Evolutionary conservation across 2,329 filamentous ascomycete genomes (phyloP), one percentile per base, ranked within the genome.

Genomic region (Hirsutella thompsonii): DNA sequence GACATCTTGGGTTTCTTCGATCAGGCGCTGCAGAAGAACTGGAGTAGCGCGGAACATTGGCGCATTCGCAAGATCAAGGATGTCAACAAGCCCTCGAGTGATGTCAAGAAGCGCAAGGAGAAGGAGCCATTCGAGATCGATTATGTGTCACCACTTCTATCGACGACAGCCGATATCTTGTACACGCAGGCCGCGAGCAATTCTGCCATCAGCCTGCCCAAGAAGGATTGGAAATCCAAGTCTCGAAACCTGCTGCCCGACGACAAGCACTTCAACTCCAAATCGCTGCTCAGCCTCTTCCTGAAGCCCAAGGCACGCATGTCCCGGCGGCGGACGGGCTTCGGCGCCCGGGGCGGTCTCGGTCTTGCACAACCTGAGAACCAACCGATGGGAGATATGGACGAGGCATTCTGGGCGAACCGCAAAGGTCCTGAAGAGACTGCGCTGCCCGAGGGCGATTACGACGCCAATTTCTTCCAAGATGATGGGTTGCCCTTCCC

Each of bases 1-100:
- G 90, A 94, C 53, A 94, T 98, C 43, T 72, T 98, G n/a, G 83
- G 85, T 55, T 98, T 96, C 65, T 98, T 98, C 56, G 92, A 98
- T 59, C 87, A 94, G 55, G 89, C 90, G 2, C 66, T 96, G 35
- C 86, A 92, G 57, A 96, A 94, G 72, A 95, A 95, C 55, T 98
- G 92, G 90, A 82, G 83, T 5, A 93, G 88, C 38, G 90, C 92
- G n/a, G 92, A 96, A 59, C 92, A 98, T 62, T 98, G 92, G 92
- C 82, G 90, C 50, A 96, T 98, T 56, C 76, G 85, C 47, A 87
- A 88, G 55, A 92, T 98, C 60, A 96, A 96, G 55, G 78, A 81
- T 48, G 65, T 71, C 54, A 73, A 69, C 52, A 88, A 89, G 60
- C 70, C 77, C 8, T 67, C 73, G 8, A 68, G 74, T 13, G 61